phyloP scores from a whole-genome alignment of 1,284 basidiomycete genomes.

The Phlebopus sp. region DNA sequence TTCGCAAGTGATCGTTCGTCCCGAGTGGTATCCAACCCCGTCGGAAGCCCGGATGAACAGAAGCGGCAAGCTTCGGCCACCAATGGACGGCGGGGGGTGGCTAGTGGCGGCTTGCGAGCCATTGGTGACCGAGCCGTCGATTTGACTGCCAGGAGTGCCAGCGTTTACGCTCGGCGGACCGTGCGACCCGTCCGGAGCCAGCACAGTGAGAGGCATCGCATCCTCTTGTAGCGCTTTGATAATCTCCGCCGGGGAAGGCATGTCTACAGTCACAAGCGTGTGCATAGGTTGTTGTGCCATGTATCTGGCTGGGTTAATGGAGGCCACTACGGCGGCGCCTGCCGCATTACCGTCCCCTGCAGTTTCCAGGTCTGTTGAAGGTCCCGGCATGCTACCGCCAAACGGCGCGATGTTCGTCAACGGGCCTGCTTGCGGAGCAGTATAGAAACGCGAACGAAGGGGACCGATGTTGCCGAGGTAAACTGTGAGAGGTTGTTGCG shows the following conservation, averaged over 20 bases:
- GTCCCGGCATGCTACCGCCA: slow-evolving; percentile 38
- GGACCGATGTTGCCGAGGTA: slow-evolving; percentile 90
- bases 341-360: slow-evolving; percentile 31
- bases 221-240: slow-evolving; percentile 75
- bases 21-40: slow-evolving; percentile 82
- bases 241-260: slow-evolving; percentile 69
- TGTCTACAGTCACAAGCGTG: slow-evolving; percentile 74
- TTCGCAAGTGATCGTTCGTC: slow-evolving; percentile 78
- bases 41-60: slow-evolving; percentile 73
- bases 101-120: slow-evolving; percentile 17
- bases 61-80: slow-evolving; percentile 64
- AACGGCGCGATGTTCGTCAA: slow-evolving; percentile 60
- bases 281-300: slow-evolving; percentile 54
- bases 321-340: slow-evolving; percentile 27
- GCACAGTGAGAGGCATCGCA: slow-evolving; percentile 41
- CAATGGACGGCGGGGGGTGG: slow-evolving; percentile 47
- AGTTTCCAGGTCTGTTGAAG: slow-evolving; percentile 28
- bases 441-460: slow-evolving; percentile 67
- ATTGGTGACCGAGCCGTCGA: slow-evolving; percentile 20
- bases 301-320: slow-evolving; percentile 40
- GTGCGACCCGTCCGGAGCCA: slow-evolving; percentile 35
- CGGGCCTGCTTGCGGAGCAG: slow-evolving; percentile 62
- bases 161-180: slow-evolving; percentile 27
- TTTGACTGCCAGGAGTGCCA: slow-evolving; percentile 13
- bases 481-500: slow-evolving; percentile 74